These are phyloP conservation scores for Rhododendron ovatum DNA, from an alignment of 148 eudicot genomes.

Conservation along the genomic window DNA sequence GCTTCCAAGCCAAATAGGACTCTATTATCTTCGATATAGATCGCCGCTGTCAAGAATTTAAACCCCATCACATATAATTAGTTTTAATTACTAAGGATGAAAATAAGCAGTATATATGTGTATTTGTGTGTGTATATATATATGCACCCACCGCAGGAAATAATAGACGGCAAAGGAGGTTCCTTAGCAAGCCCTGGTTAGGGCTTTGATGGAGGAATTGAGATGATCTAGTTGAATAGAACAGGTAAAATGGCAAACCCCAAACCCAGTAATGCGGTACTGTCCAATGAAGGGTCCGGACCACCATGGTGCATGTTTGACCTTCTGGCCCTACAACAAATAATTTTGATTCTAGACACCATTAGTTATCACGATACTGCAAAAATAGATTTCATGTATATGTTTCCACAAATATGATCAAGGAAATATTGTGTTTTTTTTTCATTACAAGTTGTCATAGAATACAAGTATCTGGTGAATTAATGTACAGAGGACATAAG, in stretches of 20 bases:
- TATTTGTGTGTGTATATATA: too few species aligned
- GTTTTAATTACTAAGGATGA: too few species aligned
- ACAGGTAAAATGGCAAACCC: conserved; percentile 93
- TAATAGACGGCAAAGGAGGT: conserved; percentile 44
- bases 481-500: too few species aligned
- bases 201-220: conserved; percentile 86
- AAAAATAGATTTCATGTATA: too few species aligned
- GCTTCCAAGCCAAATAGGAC: conserved; percentile 62
- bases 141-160: conserved; percentile 42
- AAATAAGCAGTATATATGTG: too few species aligned
- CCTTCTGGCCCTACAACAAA: conserved; percentile 53
- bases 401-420: too few species aligned
- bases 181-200: conserved; percentile 46
- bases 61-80: too few species aligned
- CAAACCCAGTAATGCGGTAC: conserved; percentile 91
- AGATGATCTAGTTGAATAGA: conserved; percentile 85
- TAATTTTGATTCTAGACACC: too few species aligned
- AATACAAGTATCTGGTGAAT: too few species aligned
- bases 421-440: too few species aligned
- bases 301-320: conserved; percentile 76
- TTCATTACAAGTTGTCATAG: too few species aligned
- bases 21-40: conserved; percentile 56
- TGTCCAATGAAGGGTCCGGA: conserved; percentile 88
- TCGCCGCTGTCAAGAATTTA: conserved; percentile 34
- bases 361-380: too few species aligned